Conservation (phyloP, 2,329 filamentous ascomycete species). For the Chrysoporthe cubensis region DNA sequence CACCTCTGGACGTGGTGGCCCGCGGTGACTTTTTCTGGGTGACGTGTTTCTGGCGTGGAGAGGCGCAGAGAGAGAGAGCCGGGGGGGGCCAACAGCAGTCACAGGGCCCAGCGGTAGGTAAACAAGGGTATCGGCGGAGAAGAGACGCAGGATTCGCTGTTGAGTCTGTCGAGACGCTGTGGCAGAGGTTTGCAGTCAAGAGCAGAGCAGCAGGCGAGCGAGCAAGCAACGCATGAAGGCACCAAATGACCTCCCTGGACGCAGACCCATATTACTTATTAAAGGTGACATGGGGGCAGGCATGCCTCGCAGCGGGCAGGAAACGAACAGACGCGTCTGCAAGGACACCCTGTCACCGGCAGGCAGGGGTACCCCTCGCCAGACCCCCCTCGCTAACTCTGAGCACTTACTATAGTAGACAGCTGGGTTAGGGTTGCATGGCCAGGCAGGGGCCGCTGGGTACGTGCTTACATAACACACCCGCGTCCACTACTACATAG, state of each 20-base stretch:
- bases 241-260: conserved; percentile 1
- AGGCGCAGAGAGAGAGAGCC: not conserved
- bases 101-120: not conserved
- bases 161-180: conserved; percentile 5
- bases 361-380: not conserved
- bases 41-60: conserved; percentile 11
- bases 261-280: not conserved
- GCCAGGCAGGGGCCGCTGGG: too few relatives aligned
- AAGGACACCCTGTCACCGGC: not conserved
- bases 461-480: too few relatives aligned
- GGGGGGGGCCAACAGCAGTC: not conserved
- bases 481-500: too few relatives aligned
- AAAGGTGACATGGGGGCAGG: not conserved
- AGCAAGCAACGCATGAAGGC: not conserved
- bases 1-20: not conserved
- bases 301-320: too few relatives aligned
- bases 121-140: not conserved
- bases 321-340: not conserved
- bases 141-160: not conserved
- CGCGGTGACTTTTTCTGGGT: not conserved
- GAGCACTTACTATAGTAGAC: too few relatives aligned
- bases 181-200: conserved; percentile 13
- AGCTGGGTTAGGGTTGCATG: too few relatives aligned
- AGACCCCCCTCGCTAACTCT: too few relatives aligned
- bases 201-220: not conserved